Evolutionary conservation across 2,329 filamentous ascomycete species (phyloP).

Genomic region (Zymoseptoria passerinii): DNA sequence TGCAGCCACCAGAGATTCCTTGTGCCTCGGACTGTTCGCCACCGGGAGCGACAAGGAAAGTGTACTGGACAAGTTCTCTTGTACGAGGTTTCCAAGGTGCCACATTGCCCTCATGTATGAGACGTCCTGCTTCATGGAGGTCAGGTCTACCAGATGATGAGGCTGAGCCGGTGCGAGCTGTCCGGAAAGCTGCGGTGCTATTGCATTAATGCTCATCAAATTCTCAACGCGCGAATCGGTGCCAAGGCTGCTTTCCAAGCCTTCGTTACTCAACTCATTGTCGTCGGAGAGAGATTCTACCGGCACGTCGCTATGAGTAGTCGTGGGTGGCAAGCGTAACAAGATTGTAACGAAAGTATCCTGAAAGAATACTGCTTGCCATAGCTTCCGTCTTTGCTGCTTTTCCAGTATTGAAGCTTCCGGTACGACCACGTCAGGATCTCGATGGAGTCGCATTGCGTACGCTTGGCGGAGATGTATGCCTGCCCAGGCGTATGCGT

Average conservation of each 20-base stretch:
- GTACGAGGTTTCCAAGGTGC: slow-evolving; percentile 70
- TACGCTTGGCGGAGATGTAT: slow-evolving; percentile 71
- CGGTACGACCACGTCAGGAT: slow-evolving; percentile 64
- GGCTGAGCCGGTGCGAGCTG: slow-evolving; percentile 27
- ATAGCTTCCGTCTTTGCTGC: slow-evolving; percentile 68
- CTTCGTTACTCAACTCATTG: slow-evolving; percentile 41
- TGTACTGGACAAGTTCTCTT: slow-evolving; percentile 67
- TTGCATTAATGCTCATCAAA: slow-evolving; percentile 42
- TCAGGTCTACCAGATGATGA: slow-evolving; percentile 27
- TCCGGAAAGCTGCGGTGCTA: slow-evolving; percentile 5
- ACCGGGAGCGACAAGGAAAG: slow-evolving; percentile 66
- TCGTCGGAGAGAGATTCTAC: slow-evolving; percentile 67
- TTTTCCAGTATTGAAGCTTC: slow-evolving; percentile 57
- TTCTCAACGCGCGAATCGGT: slow-evolving; percentile 37
- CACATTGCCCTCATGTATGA: slow-evolving; percentile 66
- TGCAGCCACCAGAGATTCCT: slow-evolving; percentile 59
- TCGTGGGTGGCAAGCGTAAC: slow-evolving; percentile 66
- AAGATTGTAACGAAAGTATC: slow-evolving; percentile 75
- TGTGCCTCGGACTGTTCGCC: slow-evolving; percentile 58
- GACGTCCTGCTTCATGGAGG: slow-evolving; percentile 28
- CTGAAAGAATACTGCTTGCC: slow-evolving; percentile 73
- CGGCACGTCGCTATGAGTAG: slow-evolving; percentile 70
- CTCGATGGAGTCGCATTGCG: slow-evolving; percentile 71
- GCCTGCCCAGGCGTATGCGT: slow-evolving; percentile 75
- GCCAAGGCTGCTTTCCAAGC: slow-evolving; percentile 51